Percentiles rank a stretch among this genome's conserved stretches.
These are phyloP conservation scores for Fragaria ananassa DNA, from an alignment of 306 rosid genomes.

Conservation along the genomic window DNA sequence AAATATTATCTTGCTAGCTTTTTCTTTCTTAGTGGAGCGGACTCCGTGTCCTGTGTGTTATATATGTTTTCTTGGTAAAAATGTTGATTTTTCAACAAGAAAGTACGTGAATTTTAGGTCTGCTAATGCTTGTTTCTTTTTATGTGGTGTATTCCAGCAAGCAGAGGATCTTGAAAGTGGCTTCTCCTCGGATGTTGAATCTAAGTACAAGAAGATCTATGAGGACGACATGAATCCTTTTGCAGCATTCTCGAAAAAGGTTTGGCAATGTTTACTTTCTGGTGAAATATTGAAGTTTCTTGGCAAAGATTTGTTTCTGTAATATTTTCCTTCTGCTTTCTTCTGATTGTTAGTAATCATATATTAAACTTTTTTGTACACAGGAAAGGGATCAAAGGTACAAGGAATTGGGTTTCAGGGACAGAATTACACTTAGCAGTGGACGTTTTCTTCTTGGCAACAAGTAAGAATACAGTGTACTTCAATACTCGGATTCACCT, in stretches of 20 bases:
- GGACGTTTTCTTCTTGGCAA: conserved; percentile 98
- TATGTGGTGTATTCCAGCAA: conserved; percentile 43
- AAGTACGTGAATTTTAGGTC: neutral
- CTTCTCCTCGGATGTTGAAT: conserved; percentile 89
- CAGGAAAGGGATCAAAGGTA: conserved; percentile 99
- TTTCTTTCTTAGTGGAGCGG: neutral
- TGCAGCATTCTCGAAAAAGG: conserved; percentile 99
- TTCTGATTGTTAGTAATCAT: conserved; percentile 11
- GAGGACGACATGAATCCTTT: conserved; percentile 98
- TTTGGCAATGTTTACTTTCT: conserved; percentile 23
- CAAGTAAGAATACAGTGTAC: conserved; percentile 58
- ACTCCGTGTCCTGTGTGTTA: neutral
- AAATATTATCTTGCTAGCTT: neutral
- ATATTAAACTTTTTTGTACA: conserved; percentile 19
- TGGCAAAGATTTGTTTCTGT: neutral
- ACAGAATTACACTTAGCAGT: conserved; percentile 97
- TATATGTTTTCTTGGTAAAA: neutral
- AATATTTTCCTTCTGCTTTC: neutral
- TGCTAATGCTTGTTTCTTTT: neutral
- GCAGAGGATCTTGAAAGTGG: conserved; percentile 98
- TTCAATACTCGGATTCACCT: conserved; percentile 6
- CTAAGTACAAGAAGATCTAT: conserved; percentile 93
- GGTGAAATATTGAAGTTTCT: conserved; percentile 4
- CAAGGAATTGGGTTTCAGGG: conserved; percentile 96
- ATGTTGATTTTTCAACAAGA: neutral